Base-by-base conservation (phyloP, 192 early-diverging fungal genomes). In the Rhizophagus clarus region DNA sequence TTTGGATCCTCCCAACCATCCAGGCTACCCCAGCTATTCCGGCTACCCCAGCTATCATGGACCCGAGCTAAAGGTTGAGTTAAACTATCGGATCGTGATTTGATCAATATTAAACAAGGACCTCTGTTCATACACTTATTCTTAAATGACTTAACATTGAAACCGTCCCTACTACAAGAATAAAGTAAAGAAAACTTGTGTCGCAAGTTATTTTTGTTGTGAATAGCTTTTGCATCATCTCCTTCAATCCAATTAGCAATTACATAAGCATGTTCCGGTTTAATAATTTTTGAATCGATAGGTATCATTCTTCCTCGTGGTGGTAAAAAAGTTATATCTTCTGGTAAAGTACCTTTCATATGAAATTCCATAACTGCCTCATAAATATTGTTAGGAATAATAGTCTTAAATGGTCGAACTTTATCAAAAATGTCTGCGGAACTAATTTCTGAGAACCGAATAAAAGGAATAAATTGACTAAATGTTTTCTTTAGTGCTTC, bases 131-230 rank as follows among this genome's bases (percentile, higher is more conserved):
- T 45, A 45, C 42, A 45, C 0, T 12, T 45, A 45, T 4, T 0
- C 11, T 4, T 10, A 12, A 45, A 45, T 45, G 10, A 22, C 20
- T 12, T 1, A 45, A 45, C 11, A 45, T 45, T 42, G 11, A 76
- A 76, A 26, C 74, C 74, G 61, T 76, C 40, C 26, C 40, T 14
- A 12, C 24, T 62, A 29, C 56, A 32, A 32, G 60, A 28, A 24
- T 62, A 61, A 34, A 76, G 61, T 37, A 76, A 32, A 15, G 6
- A n/a, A 26, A 76, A 76, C 20, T 63, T 34, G 37, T 76, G 63
- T 45, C 8, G 37, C 37, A 45, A 12, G 2, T 45, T 1, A 29
- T 4, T 76, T 10, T 26, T 4, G 1, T 28, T 2, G 2, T 22
- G 14, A n/a, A 22, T 8, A 15, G 6, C 8, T 24, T 76, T 62